These are phyloP conservation scores for Colletotrichum sp. DNA, from an alignment of 2,329 filamentous ascomycete genomes.

Conservation along the genomic window DNA sequence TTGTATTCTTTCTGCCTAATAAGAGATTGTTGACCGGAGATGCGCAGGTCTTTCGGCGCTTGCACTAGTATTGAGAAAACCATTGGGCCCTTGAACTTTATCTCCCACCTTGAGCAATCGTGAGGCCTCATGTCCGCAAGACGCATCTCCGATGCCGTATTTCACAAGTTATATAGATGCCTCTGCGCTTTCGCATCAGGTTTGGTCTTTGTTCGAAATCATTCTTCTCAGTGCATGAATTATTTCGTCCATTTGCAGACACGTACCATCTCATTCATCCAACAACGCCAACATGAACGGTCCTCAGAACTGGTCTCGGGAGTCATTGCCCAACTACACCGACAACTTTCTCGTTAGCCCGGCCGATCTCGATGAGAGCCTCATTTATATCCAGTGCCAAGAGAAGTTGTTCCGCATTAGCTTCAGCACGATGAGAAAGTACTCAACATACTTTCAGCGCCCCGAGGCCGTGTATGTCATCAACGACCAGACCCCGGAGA, in stretches of 20 bases:
- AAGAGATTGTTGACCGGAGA: too few relatives aligned
- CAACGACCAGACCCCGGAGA: not conserved
- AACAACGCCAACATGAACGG: not conserved
- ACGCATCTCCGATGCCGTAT: not conserved
- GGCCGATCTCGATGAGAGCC: rapidly evolving
- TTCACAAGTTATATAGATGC: not conserved
- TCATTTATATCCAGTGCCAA: not conserved
- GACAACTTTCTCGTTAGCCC: not conserved
- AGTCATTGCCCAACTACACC: not conserved
- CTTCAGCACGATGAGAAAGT: not conserved
- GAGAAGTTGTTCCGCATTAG: not conserved
- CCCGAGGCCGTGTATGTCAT: not conserved
- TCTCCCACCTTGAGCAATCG: too few relatives aligned
- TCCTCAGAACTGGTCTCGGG: not conserved
- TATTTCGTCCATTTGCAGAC: not conserved
- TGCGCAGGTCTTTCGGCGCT: too few relatives aligned
- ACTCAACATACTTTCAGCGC: not conserved
- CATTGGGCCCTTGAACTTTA: too few relatives aligned
- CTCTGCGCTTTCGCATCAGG: not conserved
- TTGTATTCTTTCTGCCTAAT: too few relatives aligned
- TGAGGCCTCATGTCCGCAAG: too few relatives aligned
- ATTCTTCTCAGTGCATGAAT: not conserved
- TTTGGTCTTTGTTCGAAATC: not conserved
- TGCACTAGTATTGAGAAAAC: too few relatives aligned
- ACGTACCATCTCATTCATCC: not conserved